Percentiles rank a stretch among this genome's conserved stretches.
Evolutionary conservation across 78 protist species (phyloP).

Genomic region (Neovahlkampfia damariscottae): DNA sequence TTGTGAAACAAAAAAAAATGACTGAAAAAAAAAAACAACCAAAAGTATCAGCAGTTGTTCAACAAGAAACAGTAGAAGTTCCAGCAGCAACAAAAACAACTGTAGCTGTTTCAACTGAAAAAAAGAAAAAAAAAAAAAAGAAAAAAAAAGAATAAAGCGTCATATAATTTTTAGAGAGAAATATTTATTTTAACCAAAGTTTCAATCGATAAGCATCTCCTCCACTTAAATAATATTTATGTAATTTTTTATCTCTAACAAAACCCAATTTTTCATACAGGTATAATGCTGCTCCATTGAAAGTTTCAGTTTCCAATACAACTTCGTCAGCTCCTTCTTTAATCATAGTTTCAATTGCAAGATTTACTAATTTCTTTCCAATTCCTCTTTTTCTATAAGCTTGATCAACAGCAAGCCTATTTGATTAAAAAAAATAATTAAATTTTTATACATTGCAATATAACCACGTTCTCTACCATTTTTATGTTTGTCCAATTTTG

Average conservation of each 20-base stretch:
- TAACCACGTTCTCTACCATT: slow-evolving; percentile 33
- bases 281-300: slow-evolving; percentile 24
- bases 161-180: no score
- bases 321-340: slow-evolving; percentile 16
- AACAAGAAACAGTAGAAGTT: no score
- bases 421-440: no score
- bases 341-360: slow-evolving; percentile 11
- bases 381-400: slow-evolving; percentile 9
- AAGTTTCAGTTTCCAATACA: slow-evolving; percentile 28
- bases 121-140: no score
- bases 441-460: slow-evolving; percentile 63
- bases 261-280: slow-evolving; percentile 45
- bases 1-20: no score
- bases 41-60: no score
- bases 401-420: slow-evolving; percentile 35
- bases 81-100: no score
- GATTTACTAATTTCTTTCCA: slow-evolving; percentile 16
- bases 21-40: no score
- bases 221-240: slow-evolving; percentile 33
- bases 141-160: no score
- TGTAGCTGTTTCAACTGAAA: no score
- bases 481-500: not conserved
- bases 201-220: slow-evolving; percentile 43
- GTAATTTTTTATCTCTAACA: slow-evolving; percentile 23
- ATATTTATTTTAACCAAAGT: slow-evolving; percentile 22